Evolutionary conservation across 768 basidiomycete species (phyloP), one percentile per base, ranked within the genome.

Genomic region (Tephrocybe sp.): DNA sequence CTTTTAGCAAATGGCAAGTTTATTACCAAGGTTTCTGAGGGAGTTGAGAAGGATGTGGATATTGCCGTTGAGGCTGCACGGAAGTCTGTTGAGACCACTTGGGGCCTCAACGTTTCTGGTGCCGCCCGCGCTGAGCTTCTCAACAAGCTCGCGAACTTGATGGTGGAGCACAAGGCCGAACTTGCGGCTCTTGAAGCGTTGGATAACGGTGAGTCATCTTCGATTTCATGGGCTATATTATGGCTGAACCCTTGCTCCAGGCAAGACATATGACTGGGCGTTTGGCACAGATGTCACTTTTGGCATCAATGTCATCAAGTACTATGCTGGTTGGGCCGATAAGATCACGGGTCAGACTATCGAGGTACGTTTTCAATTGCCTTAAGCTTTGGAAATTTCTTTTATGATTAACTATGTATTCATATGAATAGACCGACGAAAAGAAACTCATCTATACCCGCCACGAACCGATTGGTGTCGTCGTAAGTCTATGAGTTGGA

Each of bases 1-100:
- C 30, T 44, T 24, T 40, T 45, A 86, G 76, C 86, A 0, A 89
- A 67, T 16, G 91, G 86, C 34, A 75, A 86, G 59, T 51, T 77
- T 29, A 73, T 82, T 63, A 80, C 81, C 4, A 59, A 72, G 36
- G 67, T 90, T 52, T 64, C 79, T 1, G 82, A 82, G 63, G 90
- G 71, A 11, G 80, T 78, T 1, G 49, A 71, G n/a, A 75, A 79
- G 58, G 91, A 94, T 59, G 80, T 94, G 53, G 84, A 94, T 65
- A 56, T 58, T 37, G 91, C 91, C 1, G 91, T 91, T 45, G 65
- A 69, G 1, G 83, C 76, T 25, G 87, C 89, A 40, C 79, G 82
- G 3, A 61, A 58, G 37, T 61, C 64, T 6, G 54, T 57, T 36
- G 60, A 64, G 4, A 63, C 60, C 1, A 51, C 55, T 16, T 82